phyloP scores from a whole-genome alignment of 352 stramenopile species.

The Globisporangium cylindrosporum region DNA sequence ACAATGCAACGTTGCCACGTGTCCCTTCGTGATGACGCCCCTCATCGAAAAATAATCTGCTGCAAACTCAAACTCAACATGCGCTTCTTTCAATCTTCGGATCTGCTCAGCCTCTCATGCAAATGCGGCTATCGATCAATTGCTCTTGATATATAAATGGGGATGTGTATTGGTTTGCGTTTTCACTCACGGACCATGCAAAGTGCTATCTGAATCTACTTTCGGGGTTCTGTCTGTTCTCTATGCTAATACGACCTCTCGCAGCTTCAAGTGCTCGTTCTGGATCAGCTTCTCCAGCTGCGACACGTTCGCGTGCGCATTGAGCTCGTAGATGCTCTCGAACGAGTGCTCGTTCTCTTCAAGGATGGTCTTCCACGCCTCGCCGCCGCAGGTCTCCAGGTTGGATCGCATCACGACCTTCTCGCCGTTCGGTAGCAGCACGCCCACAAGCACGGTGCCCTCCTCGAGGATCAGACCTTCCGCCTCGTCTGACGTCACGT shows the following conservation, averaged over 20 bases:
- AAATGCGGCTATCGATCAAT: neutral
- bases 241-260: conserved; percentile 62
- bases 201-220: conserved; percentile 4
- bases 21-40: neutral
- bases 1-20: neutral
- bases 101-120: neutral
- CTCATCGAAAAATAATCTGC: neutral
- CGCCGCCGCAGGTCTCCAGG: conserved; percentile 91
- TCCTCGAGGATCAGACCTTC: conserved; percentile 91
- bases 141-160: neutral
- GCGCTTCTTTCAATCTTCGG: too few relatives aligned
- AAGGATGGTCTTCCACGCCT: conserved; percentile 93
- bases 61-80: neutral
- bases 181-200: neutral
- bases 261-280: conserved; percentile 76
- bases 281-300: conserved; percentile 87
- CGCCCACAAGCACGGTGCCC: conserved; percentile 93
- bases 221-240: conserved; percentile 4
- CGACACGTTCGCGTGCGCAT: conserved; percentile 83
- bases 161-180: neutral
- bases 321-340: conserved; percentile 94
- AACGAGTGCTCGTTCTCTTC: conserved; percentile 93
- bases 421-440: conserved; percentile 90
- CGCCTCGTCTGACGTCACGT: conserved; percentile 91
- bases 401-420: conserved; percentile 91